These are phyloP conservation scores for Colletotrichum eremochloae DNA, from an alignment of 2,329 filamentous ascomycete species.

Conservation along the genomic window DNA sequence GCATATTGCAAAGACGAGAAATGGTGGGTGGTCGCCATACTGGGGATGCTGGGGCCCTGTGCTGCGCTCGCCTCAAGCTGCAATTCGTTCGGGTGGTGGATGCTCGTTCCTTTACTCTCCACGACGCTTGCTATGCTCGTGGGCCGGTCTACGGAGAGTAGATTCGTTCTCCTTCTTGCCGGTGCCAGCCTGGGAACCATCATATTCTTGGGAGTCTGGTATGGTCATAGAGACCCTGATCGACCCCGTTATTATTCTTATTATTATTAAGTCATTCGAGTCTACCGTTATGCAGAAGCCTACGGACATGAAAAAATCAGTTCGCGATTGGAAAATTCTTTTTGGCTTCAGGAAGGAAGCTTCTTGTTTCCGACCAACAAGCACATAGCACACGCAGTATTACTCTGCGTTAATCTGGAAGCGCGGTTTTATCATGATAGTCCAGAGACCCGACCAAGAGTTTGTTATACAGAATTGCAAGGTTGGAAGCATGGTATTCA, in stretches of 20 bases:
- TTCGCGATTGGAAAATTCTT: neutral
- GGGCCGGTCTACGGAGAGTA: conserved; percentile 21
- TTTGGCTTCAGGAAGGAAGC: neutral
- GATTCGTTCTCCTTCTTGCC: neutral
- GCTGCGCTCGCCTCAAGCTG: neutral
- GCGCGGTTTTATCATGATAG: neutral
- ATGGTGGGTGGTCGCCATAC: conserved; percentile 25
- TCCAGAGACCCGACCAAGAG: neutral
- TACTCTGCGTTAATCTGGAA: neutral
- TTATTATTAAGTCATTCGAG: neutral
- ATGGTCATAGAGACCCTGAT: neutral
- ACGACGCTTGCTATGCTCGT: conserved; percentile 7
- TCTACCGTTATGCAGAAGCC: neutral
- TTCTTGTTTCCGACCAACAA: neutral
- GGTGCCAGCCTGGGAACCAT: neutral
- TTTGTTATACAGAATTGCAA: neutral
- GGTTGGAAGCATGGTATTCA: neutral
- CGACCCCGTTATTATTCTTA: no score
- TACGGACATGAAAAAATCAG: no score
- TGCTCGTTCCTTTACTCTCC: neutral
- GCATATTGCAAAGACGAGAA: conserved; percentile 28
- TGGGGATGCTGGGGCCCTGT: conserved; percentile 10
- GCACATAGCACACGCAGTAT: no score
- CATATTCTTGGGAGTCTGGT: conserved; percentile 13
- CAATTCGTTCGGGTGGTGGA: conserved; percentile 8